Evolutionary conservation across 2,329 filamentous ascomycete species (phyloP), one percentile per base, ranked within the genome.

Genomic region (Fusarium pilosicola): DNA sequence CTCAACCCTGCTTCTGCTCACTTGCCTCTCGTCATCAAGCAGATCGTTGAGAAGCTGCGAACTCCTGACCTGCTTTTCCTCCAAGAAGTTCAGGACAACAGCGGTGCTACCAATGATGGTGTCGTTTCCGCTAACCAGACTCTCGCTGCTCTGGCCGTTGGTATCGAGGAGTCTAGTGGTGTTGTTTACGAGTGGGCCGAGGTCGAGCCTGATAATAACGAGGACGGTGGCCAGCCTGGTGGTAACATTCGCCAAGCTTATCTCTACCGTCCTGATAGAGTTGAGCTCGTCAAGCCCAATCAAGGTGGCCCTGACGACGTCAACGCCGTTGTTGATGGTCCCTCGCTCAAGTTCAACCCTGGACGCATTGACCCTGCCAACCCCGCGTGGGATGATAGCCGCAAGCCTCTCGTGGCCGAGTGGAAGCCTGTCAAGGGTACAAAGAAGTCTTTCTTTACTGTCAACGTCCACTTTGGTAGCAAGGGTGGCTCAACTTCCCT

Each of bases 231-330:
- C 39, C 83, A 88, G 69, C 89, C 90, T 4, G 92, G 92, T 20
- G 91, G 91, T 42, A 94, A 94, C 83, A 94, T 94, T 80, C 91
- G 92, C 49, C 84, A 85, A 52, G 91, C 91, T 0, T 94, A 93
- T 81, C 85, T 94, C 17, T 94, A 93, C 86, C 88, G 91, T 44
- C 85, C 90, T 0, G 84, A 86, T 24, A 80, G 88, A 7, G 78
- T 94, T 49, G 84, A 86, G 54, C 87, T 93, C n/a, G 86, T 86
- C 76, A 87, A 90, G 68, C 85, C 87, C 57, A 90, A 88, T 78
- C 86, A 85, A 1, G 91, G 91, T 51, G 83, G 83, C 45, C 81
- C 86, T 46, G 84, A 84, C 4, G 86, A 90, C 38, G 87, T 86
- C 20, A 91, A 88, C 68, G 84, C 86, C 68, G 89, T 93, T 10